Evolutionary conservation across 768 basidiomycete species (phyloP), one percentile per base, ranked within the genome.

Genomic region (Podaxis mareebaensis): DNA sequence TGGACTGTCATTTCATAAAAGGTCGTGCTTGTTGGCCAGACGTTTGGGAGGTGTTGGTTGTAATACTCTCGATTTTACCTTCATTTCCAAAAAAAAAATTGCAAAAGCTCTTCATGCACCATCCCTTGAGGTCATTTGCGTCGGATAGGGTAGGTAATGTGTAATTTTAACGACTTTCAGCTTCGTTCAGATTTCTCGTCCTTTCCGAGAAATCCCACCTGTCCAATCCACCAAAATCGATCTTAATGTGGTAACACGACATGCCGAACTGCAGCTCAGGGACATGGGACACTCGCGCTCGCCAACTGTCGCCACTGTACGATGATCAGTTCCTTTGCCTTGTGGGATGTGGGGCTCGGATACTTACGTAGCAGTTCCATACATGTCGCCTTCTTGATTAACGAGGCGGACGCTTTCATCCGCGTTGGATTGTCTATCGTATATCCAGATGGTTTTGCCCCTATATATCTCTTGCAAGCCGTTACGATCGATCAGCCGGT

Each of bases 1-100:
- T 96, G 92, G 93, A 90, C 87, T 71, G 93, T 96, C 68, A 84
- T 83, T 65, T 81, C 83, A 81, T 85, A 80, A 81, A 77, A 78
- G 65, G 65, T 62, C 67, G 68, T 46, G 64, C 60, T 65, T 67
- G 66, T 67, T 40, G 68, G 63, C 62, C 69, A 67, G 67, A 66
- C 61, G 53, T 64, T 59, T 68, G 66, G 67, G 51, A 60, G 67
- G 60, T 57, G 52, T 62, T 61, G 63, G 66, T 65, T 61, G 53
- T 70, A 60, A 67, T 67, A 66, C 63, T 58, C 66, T 68, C 61
- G 65, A 67, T 64, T 68, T 68, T 72, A 70, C 66, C 58, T 67
- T 66, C 64, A 69, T 72, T 72, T 72, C 68, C 64, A 70, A 68
- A 70, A 74, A 74, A 74, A 73, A 73, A 71, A 68, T 71, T 73